These are phyloP conservation scores for Phaeosphaeriaceae sp. DNA, from an alignment of 2,329 filamentous ascomycete genomes.

Conservation along the genomic window DNA sequence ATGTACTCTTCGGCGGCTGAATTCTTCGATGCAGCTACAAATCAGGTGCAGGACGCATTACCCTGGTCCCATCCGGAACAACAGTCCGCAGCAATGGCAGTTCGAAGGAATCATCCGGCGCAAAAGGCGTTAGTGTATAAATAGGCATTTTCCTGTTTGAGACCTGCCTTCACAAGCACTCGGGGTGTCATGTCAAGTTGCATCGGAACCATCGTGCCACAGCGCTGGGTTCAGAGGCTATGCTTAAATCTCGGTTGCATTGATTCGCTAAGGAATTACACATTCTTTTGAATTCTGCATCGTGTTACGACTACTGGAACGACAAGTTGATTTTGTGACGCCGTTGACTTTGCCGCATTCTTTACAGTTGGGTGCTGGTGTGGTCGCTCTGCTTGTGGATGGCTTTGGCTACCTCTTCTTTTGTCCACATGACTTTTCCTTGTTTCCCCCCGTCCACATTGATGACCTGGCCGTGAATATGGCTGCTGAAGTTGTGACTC, in stretches of 20 bases:
- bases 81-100: not conserved
- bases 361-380: too few relatives aligned
- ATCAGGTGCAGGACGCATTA: not conserved
- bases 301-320: not conserved
- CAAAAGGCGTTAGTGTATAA: too few relatives aligned
- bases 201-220: not conserved
- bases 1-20: not conserved
- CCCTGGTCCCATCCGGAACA: not conserved
- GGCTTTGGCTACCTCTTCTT: slow-evolving; percentile 32
- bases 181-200: not conserved
- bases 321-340: not conserved
- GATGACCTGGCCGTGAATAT: slow-evolving; percentile 54
- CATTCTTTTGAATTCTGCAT: not conserved
- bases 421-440: slow-evolving; percentile 51
- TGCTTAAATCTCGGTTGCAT: not conserved
- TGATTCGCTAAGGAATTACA: not conserved
- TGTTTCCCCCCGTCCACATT: slow-evolving; percentile 54
- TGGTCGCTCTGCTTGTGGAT: not conserved
- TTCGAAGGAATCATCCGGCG: too few relatives aligned
- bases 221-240: not conserved
- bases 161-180: too few relatives aligned
- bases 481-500: slow-evolving; percentile 54
- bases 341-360: not conserved
- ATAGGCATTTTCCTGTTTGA: too few relatives aligned
- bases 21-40: not conserved